phyloP scores from a whole-genome alignment of 139 green algal species.

The Pleodorina starrii region DNA sequence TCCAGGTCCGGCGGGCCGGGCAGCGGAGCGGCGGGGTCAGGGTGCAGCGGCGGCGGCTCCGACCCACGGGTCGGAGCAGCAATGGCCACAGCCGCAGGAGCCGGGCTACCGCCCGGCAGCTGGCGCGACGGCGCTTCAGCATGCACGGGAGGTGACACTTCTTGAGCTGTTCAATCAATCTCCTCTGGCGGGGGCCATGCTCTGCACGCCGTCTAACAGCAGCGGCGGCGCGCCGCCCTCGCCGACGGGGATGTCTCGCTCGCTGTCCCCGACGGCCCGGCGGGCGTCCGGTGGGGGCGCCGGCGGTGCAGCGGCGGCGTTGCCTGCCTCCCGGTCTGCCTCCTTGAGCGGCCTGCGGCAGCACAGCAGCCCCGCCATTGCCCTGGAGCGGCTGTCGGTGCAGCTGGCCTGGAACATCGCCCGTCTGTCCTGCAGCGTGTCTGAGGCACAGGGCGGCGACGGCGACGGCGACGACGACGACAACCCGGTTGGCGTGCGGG shows the following conservation, averaged over 20 bases:
- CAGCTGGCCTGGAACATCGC: constrained; percentile 40
- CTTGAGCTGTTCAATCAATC: constrained; percentile 42
- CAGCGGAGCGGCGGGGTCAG: no score
- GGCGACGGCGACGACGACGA: no score
- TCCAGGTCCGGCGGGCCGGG: no score
- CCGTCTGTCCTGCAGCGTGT: background rate
- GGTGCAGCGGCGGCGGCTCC: background rate
- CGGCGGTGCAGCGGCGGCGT: background rate
- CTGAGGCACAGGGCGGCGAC: background rate
- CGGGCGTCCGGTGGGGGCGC: background rate
- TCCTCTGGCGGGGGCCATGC: constrained; percentile 14
- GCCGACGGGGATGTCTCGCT: no score
- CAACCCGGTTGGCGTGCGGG: no score
- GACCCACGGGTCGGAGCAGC: background rate
- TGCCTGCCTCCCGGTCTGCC: background rate
- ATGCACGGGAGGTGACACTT: constrained; percentile 1
- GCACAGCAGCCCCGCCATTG: background rate
- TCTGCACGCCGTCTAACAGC: constrained; percentile 10
- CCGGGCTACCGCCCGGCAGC: no score
- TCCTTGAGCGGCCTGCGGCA: background rate
- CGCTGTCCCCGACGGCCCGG: no score
- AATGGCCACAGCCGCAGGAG: no score
- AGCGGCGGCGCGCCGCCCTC: constrained; percentile 17
- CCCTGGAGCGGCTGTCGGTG: constrained; percentile 34
- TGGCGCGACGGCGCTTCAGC: background rate